phyloP scores from a whole-genome alignment of 169 alveolate genomes.

The Eimeria zaria region DNA sequence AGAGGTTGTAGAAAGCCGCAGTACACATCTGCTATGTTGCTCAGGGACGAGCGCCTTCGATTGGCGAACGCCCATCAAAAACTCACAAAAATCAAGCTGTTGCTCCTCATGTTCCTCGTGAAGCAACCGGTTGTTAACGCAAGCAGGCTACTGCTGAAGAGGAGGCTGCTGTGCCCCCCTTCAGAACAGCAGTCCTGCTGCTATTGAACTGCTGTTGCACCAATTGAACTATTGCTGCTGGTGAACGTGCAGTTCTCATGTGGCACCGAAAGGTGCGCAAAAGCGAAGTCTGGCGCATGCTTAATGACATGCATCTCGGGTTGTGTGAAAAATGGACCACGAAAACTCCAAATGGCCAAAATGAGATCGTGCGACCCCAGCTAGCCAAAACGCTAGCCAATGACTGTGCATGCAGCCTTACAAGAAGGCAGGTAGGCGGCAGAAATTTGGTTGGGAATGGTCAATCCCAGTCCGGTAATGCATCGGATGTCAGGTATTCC shows the following conservation, averaged over 20 bases:
- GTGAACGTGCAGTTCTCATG: background rate
- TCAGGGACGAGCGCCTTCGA: conserved; percentile 1
- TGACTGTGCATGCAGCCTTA: conserved; percentile 45
- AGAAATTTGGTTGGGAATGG: conserved; percentile 64
- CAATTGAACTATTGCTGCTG: background rate
- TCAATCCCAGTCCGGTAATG: conserved; percentile 48
- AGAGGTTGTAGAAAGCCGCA: conserved; percentile 2
- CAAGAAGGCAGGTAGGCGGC: conserved; percentile 57
- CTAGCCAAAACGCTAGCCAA: conserved; percentile 61
- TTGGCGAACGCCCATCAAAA: conserved; percentile 36
- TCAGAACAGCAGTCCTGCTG: conserved; percentile 24
- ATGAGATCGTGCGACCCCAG: conserved; percentile 52
- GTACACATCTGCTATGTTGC: background rate
- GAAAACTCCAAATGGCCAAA: conserved; percentile 18
- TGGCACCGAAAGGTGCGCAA: background rate
- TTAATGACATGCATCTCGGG: conserved; percentile 26
- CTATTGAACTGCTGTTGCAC: conserved; percentile 2
- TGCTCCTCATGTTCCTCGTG: background rate
- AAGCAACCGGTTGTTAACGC: conserved; percentile 9
- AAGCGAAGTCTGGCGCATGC: background rate
- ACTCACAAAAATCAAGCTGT: conserved; percentile 5
- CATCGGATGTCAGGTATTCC: conserved; percentile 49
- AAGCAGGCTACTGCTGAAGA: conserved; percentile 18
- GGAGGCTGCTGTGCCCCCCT: background rate
- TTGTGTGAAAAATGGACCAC: background rate